Conservation (phyloP, 441 rosid species). For the Aquilaria agallochum region DNA sequence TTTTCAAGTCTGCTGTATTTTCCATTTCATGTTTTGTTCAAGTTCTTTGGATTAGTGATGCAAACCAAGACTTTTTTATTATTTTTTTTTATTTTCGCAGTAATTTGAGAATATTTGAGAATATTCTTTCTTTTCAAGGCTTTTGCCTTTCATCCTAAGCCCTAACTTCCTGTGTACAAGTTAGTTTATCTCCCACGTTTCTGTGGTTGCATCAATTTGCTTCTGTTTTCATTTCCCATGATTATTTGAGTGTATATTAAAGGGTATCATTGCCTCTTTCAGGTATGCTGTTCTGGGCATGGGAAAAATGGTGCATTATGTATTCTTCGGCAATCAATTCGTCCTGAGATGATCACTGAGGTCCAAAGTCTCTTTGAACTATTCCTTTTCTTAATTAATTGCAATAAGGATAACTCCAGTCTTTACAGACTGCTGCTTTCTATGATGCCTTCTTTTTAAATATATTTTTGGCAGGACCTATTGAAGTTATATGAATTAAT, state of each 20-base stretch:
- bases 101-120: not conserved
- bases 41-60: not conserved
- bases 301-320: conserved; percentile 93
- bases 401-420: too few species aligned
- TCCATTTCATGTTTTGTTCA: not conserved
- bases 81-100: not conserved
- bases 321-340: conserved; percentile 94
- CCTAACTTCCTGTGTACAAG: not conserved
- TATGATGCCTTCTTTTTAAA: too few species aligned
- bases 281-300: conserved; percentile 99
- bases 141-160: not conserved
- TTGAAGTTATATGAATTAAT: too few species aligned
- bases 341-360: conserved; percentile 99
- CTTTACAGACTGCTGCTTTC: too few species aligned
- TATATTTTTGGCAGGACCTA: too few species aligned
- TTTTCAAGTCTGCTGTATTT: not conserved
- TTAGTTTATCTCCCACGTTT: not conserved
- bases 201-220: not conserved
- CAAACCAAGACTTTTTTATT: not conserved
- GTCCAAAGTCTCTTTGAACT: conserved; percentile 24
- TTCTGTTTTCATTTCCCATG: conserved; percentile 1
- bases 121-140: too few species aligned
- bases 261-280: conserved; percentile 16
- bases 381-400: too few species aligned
- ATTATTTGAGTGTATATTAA: conserved; percentile 5